A percentile compares a stretch with the other conserved stretches of the same genome.
Conservation (phyloP, 139 green algal genomes). For the Eudorina sp. region DNA sequence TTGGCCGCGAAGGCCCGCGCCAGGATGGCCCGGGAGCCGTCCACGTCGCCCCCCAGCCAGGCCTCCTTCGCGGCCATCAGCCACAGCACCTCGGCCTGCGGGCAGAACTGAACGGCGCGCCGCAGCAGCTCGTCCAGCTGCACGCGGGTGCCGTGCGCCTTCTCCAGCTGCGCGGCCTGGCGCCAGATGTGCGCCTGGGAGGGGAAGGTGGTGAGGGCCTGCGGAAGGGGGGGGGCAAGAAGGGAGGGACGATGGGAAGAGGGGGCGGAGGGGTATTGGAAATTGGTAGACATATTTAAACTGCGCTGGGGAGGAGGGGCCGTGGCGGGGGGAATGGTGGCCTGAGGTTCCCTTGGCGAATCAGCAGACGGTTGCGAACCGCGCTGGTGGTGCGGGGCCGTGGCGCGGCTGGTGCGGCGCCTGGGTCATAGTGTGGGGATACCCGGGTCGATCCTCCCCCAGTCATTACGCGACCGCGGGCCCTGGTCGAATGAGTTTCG, state of each 20-base stretch:
- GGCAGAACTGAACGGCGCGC: constrained; percentile 90
- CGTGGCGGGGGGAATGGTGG: no score
- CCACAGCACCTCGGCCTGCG: constrained; percentile 95
- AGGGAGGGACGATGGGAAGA: background rate
- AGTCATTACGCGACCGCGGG: no score
- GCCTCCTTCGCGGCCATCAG: constrained; percentile 98
- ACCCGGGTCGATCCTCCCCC: no score
- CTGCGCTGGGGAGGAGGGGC: background rate
- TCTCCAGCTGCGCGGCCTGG: constrained; percentile 92
- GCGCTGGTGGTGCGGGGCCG: no score
- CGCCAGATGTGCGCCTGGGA: constrained; percentile 90
- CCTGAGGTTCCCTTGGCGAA: no score
- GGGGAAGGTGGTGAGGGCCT: constrained; percentile 12
- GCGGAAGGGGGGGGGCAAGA: background rate
- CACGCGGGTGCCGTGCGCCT: constrained; percentile 82
- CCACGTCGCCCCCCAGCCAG: constrained; percentile 77
- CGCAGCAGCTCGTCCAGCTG: constrained; percentile 88
- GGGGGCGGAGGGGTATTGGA: no score
- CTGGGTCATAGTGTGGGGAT: no score
- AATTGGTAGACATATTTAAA: no score
- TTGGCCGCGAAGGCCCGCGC: constrained; percentile 90
- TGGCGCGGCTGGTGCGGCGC: no score
- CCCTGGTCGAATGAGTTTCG: no score
- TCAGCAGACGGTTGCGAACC: no score
- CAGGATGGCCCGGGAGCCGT: constrained; percentile 69